A percentile compares a stretch with the other conserved stretches of the same genome.
phyloP scores from a whole-genome alignment of 2,329 filamentous ascomycete species.

The Orbilia quercus region DNA sequence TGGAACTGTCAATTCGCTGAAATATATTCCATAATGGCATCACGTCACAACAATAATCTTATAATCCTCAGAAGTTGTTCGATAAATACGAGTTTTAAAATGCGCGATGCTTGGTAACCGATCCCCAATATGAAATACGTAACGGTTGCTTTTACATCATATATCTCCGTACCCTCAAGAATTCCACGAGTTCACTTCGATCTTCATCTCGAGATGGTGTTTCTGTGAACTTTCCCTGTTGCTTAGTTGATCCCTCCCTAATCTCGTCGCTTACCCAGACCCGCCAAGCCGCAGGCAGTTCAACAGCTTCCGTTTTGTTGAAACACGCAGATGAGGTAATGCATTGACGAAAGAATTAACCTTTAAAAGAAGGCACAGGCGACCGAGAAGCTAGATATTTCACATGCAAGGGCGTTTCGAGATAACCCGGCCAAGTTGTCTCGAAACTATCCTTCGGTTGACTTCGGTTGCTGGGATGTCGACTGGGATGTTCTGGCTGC shows the following conservation, averaged over 20 bases:
- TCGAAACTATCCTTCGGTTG: conserved; percentile 34
- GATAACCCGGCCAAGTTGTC: conserved; percentile 12
- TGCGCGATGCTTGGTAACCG: too few relatives aligned
- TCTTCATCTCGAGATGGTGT: conserved; percentile 1
- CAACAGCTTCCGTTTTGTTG: conserved; percentile 18
- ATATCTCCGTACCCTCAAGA: conserved; percentile 11
- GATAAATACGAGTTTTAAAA: too few relatives aligned
- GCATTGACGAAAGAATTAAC: neutral
- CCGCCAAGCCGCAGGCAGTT: conserved; percentile 8
- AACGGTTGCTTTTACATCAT: too few relatives aligned
- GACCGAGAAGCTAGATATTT: conserved; percentile 26
- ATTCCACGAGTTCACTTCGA: neutral
- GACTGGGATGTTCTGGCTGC: conserved; percentile 26
- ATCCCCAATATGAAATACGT: too few relatives aligned
- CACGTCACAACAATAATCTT: too few relatives aligned
- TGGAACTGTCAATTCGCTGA: too few relatives aligned
- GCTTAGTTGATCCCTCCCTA: conserved; percentile 5
- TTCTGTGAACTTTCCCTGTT: conserved; percentile 6
- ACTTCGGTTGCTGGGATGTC: conserved; percentile 29
- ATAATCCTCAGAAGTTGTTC: too few relatives aligned
- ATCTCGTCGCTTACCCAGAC: conserved; percentile 6
- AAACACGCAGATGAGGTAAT: conserved; percentile 3
- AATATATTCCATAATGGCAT: too few relatives aligned
- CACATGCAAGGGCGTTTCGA: conserved; percentile 30
- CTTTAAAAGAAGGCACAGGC: conserved; percentile 29